Evolutionary conservation across 495 filamentous ascomycete species (phyloP).

Genomic region (Aspergillus sclerotioniger): DNA sequence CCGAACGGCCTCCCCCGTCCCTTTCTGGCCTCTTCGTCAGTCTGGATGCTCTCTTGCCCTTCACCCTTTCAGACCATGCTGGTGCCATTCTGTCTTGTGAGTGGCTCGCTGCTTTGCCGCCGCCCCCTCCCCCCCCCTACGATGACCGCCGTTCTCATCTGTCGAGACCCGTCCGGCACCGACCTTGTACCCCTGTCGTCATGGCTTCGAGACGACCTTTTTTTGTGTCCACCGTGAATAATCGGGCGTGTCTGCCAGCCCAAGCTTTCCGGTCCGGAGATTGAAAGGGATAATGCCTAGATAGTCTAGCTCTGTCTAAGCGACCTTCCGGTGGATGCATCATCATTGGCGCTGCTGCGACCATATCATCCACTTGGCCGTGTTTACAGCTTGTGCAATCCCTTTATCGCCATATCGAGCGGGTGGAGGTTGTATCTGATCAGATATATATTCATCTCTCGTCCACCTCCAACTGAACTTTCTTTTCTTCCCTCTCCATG

Average conservation of each 20-base stretch:
- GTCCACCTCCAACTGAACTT: constrained; percentile 9
- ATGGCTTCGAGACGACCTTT: constrained; percentile 17
- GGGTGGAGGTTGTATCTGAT: constrained; percentile 7
- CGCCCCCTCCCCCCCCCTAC: constrained; percentile 19
- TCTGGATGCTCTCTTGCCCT: constrained; percentile 13
- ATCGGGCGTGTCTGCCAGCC: constrained; percentile 20
- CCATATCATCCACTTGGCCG: constrained; percentile 22
- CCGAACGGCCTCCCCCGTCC: background rate
- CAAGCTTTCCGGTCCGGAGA: constrained; percentile 22
- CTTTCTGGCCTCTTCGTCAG: constrained; percentile 8
- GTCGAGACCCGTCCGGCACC: constrained; percentile 20
- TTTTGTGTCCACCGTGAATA: constrained; percentile 21
- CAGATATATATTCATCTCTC: constrained; percentile 18
- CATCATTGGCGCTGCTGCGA: constrained; percentile 20
- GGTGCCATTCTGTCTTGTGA: constrained; percentile 12
- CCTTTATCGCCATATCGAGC: constrained; percentile 18
- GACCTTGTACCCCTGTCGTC: constrained; percentile 24
- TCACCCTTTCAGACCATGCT: constrained; percentile 13
- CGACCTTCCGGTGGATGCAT: constrained; percentile 22
- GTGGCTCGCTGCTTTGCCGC: constrained; percentile 21
- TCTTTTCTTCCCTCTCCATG: constrained; percentile 3
- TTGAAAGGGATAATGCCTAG: constrained; percentile 26
- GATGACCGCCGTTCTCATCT: constrained; percentile 17
- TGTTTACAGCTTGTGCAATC: constrained; percentile 14
- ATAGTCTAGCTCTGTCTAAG: constrained; percentile 22